These are phyloP conservation scores for Cryptosporidium xiaoi DNA, from an alignment of 169 alveolate genomes.

Conservation along the genomic window DNA sequence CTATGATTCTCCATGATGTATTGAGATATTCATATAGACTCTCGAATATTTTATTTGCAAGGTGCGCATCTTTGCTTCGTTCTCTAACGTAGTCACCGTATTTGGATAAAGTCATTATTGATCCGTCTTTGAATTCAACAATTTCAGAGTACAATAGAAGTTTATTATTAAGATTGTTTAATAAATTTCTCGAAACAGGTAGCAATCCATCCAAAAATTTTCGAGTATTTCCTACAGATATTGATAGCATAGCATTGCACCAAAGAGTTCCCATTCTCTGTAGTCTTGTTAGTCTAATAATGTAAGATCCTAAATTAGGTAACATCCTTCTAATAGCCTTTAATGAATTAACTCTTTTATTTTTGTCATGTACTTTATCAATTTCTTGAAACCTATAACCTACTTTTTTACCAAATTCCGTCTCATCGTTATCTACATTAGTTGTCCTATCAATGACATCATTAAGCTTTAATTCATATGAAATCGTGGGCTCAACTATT, in stretches of 20 bases:
- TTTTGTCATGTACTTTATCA: not conserved
- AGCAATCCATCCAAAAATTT: slow-evolving; percentile 36
- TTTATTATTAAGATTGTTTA: slow-evolving; percentile 9
- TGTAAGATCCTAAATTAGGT: slow-evolving; percentile 47
- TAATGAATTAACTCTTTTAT: slow-evolving; percentile 9
- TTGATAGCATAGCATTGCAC: slow-evolving; percentile 61
- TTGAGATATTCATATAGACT: slow-evolving; percentile 47
- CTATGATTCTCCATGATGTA: slow-evolving; percentile 64
- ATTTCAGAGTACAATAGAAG: slow-evolving; percentile 11
- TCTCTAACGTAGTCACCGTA: slow-evolving; percentile 24
- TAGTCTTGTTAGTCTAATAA: slow-evolving; percentile 45
- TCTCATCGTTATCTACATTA: slow-evolving; percentile 37
- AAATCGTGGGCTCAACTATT: slow-evolving; percentile 35
- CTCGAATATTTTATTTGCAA: slow-evolving; percentile 20
- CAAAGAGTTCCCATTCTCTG: slow-evolving; percentile 71
- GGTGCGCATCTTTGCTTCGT: not conserved
- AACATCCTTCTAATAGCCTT: slow-evolving; percentile 30
- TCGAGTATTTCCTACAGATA: slow-evolving; percentile 73
- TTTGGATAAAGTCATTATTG: not conserved
- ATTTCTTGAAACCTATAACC: slow-evolving; percentile 30
- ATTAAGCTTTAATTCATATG: slow-evolving; percentile 42
- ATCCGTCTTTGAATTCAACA: not conserved
- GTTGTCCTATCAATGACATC: slow-evolving; percentile 27
- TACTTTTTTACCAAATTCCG: slow-evolving; percentile 45
- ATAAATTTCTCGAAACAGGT: slow-evolving; percentile 23